Evolutionary conservation across 345 rosid species (phyloP).

Genomic region (Aegle marmelos): DNA sequence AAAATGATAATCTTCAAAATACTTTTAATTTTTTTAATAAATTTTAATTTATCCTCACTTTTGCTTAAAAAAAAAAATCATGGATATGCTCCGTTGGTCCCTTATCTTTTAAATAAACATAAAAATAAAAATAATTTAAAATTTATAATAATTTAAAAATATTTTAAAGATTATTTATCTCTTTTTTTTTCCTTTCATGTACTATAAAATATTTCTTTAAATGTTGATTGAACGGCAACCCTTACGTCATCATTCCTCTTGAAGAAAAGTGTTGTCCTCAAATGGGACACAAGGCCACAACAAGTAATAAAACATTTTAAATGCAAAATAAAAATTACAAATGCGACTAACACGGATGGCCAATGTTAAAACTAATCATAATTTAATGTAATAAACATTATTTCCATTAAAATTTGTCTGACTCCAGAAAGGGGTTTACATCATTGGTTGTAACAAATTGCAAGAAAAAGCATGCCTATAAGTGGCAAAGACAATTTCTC

Average conservation of each 20-base stretch:
- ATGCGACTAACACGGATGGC: not conserved
- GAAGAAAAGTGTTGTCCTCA: no score
- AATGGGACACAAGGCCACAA: not conserved
- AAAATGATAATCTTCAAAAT: no score
- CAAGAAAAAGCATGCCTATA: not conserved
- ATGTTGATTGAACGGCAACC: not conserved
- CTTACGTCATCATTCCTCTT: not conserved
- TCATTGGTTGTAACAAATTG: not conserved
- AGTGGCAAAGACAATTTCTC: not conserved
- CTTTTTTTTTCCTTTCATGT: no score
- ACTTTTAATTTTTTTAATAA: no score
- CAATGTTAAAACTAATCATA: not conserved
- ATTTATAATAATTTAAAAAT: no score
- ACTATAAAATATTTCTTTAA: no score
- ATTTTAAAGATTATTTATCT: no score
- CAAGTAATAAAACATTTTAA: not conserved
- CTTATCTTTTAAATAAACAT: no score
- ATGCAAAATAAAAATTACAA: not conserved
- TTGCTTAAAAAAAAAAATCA: no score
- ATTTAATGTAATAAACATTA: not conserved
- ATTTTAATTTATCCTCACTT: no score
- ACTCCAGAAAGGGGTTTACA: not conserved
- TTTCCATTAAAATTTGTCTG: not conserved
- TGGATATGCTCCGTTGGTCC: no score
- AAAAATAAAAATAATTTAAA: no score